These are phyloP conservation scores for Thelonectria blattea DNA, from an alignment of 2,329 filamentous ascomycete genomes.

Conservation along the genomic window DNA sequence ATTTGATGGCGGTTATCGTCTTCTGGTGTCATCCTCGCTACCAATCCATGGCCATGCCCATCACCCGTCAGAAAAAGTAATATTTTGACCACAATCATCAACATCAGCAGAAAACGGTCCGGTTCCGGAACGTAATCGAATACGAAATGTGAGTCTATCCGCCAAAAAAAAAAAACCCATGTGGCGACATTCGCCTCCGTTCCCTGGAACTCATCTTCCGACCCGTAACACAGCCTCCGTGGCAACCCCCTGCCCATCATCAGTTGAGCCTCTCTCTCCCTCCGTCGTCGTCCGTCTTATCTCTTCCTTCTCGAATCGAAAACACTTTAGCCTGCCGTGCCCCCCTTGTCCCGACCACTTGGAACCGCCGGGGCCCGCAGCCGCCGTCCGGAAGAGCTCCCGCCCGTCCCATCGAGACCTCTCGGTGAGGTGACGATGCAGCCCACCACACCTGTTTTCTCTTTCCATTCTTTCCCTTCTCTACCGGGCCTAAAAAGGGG, in stretches of 20 bases:
- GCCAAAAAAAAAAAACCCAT: too few species aligned
- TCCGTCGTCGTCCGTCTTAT: neutral
- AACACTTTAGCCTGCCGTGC: neutral
- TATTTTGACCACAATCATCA: neutral
- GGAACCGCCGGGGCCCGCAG: neutral
- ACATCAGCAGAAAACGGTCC: neutral
- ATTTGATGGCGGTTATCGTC: too few species aligned
- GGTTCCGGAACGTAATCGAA: neutral
- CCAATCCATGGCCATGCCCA: neutral
- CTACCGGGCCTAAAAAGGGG: constrained; percentile 11
- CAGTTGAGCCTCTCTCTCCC: neutral
- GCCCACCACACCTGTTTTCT: constrained; percentile 1
- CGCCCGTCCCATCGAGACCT: neutral
- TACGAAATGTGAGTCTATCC: neutral
- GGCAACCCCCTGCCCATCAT: neutral
- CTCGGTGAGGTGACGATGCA: constrained; percentile 1
- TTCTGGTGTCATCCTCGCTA: neutral
- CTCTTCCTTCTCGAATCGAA: neutral
- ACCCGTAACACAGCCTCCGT: neutral
- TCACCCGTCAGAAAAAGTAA: neutral
- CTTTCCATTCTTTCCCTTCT: neutral
- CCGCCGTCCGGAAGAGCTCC: neutral
- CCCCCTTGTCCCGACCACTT: neutral
- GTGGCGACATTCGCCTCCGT: neutral
- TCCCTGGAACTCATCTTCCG: neutral